Evolutionary conservation across 2,329 filamentous ascomycete species (phyloP).

Genomic region (Pseudocercospora musae): DNA sequence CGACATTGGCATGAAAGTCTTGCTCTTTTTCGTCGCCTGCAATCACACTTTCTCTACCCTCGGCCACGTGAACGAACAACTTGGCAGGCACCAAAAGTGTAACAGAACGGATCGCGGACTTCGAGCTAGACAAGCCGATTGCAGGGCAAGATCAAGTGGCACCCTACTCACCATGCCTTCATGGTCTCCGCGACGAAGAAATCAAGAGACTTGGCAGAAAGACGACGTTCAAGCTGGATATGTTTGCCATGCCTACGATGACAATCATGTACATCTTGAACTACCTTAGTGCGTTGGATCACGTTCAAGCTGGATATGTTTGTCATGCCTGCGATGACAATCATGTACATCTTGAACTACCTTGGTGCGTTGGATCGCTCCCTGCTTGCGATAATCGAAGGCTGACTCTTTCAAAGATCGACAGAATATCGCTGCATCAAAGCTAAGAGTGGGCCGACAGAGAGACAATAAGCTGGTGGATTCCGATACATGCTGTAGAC

Average conservation of each 20-base stretch:
- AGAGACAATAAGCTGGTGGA: constrained; percentile 23
- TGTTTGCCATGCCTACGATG: constrained; percentile 28
- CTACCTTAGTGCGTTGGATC: constrained; percentile 17
- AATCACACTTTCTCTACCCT: background rate
- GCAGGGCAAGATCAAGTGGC: constrained; percentile 7
- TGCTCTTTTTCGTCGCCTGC: background rate
- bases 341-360: constrained; percentile 31
- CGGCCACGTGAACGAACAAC: background rate
- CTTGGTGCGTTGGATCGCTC: constrained; percentile 6
- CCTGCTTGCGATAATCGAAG: background rate
- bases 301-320: no score
- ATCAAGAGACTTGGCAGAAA: constrained; percentile 21
- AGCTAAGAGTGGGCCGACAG: constrained; percentile 27
- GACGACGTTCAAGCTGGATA: constrained; percentile 24
- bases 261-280: constrained; percentile 29
- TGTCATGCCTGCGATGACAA: constrained; percentile 27
- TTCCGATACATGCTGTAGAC: constrained; percentile 29
- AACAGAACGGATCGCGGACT: constrained; percentile 14
- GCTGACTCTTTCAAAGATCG: constrained; percentile 12
- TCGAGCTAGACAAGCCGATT: constrained; percentile 11
- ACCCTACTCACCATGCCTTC: constrained; percentile 11
- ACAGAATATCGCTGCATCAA: constrained; percentile 26
- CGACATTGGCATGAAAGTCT: background rate
- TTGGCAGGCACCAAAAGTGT: constrained; percentile 16
- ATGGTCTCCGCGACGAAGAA: constrained; percentile 15